Conservation (phyloP, 371 early-diverging fungal genomes). For the Capillidium rhysosporum region DNA sequence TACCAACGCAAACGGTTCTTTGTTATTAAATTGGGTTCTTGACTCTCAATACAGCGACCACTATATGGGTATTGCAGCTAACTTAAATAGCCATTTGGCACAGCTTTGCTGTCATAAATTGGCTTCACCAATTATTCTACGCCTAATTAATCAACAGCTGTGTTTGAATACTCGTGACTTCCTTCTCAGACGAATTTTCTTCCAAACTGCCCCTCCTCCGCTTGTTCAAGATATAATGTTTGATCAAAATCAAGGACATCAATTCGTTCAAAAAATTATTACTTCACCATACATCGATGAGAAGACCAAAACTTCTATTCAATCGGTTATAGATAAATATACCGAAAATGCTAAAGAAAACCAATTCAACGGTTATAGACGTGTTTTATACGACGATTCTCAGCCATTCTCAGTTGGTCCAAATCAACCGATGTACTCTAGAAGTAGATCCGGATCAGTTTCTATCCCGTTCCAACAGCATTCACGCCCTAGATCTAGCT, state of each 20-base stretch:
- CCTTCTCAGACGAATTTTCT: constrained; percentile 55
- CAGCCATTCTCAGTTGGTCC: no score
- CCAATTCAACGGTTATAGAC: no score
- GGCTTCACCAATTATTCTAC: constrained; percentile 63
- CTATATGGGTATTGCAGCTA: constrained; percentile 45
- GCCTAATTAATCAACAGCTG: constrained; percentile 64
- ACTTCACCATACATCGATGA: constrained; percentile 45
- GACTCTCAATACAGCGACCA: constrained; percentile 60
- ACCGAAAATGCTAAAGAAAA: no score
- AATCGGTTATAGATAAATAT: not conserved
- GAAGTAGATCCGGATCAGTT: no score
- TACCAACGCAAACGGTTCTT: constrained; percentile 80
- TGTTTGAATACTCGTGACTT: constrained; percentile 77
- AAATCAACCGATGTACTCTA: no score
- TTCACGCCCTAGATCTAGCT: no score
- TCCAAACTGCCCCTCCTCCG: constrained; percentile 12
- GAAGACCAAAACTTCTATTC: not conserved
- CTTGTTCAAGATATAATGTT: constrained; percentile 46
- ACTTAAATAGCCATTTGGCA: constrained; percentile 20
- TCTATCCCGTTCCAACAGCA: no score
- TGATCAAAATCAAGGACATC: constrained; percentile 67
- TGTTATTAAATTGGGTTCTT: constrained; percentile 84
- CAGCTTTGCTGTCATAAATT: constrained; percentile 74
- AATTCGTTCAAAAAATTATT: constrained; percentile 63
- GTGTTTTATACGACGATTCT: no score